Evolutionary conservation across 495 filamentous ascomycete genomes (phyloP).

Genomic region (Eremomyces bilateralis): DNA sequence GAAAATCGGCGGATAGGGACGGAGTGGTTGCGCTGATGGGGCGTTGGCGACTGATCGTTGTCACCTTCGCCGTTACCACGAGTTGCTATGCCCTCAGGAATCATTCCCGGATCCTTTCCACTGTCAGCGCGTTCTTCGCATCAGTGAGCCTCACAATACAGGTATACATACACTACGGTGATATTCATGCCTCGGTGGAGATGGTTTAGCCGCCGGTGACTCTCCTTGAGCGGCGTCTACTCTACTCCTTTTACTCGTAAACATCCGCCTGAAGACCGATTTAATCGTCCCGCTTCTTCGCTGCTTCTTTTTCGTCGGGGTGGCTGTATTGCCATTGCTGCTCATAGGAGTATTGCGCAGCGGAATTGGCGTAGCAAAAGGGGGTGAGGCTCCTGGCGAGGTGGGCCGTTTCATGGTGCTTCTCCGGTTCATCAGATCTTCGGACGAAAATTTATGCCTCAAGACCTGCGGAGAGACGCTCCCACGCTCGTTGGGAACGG

Average conservation of each 20-base stretch:
- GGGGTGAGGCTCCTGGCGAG: not conserved
- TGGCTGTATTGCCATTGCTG: not conserved
- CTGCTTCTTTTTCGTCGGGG: constrained; percentile 7
- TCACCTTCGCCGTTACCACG: not conserved
- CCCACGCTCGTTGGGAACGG: not conserved
- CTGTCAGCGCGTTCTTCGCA: not conserved
- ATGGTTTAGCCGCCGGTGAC: not conserved
- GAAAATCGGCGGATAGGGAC: not conserved
- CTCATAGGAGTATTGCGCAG: not conserved
- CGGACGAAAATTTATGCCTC: not conserved
- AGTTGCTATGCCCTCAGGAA: not conserved
- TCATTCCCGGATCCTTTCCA: not conserved
- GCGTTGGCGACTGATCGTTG: not conserved
- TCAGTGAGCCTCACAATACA: not conserved
- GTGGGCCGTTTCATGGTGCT: not conserved
- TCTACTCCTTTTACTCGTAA: constrained; percentile 5
- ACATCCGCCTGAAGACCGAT: constrained; percentile 12
- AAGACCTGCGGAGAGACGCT: not conserved
- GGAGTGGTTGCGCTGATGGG: not conserved
- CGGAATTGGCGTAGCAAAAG: not conserved
- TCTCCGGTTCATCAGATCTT: not conserved
- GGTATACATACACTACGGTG: constrained; percentile 9
- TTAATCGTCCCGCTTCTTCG: constrained; percentile 9
- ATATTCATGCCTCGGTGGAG: constrained; percentile 6
- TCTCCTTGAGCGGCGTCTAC: constrained; percentile 2